Conservation (phyloP, 305 asterid species). For the Fraxinus latifolia region DNA sequence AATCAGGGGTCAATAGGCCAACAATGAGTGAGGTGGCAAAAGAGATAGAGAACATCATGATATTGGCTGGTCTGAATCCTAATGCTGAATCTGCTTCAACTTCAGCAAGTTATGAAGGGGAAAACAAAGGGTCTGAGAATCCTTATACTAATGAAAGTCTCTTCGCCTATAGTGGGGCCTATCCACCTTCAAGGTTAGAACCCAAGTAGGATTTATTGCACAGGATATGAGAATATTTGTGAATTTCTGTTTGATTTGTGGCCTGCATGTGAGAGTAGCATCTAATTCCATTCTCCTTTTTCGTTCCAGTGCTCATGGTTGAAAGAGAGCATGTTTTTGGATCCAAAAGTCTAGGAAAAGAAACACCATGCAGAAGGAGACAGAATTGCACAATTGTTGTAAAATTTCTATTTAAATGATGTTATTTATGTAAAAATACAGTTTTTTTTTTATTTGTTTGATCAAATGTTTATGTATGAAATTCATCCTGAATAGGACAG, state of each 20-base stretch:
- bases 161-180: slow-evolving; percentile 56
- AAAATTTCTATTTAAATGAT: slow-evolving; percentile 2
- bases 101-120: slow-evolving; percentile 56
- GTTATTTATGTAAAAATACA: neutral
- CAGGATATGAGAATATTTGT: neutral
- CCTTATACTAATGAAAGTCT: slow-evolving; percentile 63
- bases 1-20: slow-evolving; percentile 35
- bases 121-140: slow-evolving; percentile 43
- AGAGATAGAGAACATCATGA: slow-evolving; percentile 54
- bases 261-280: neutral
- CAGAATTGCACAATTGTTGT: slow-evolving; percentile 8
- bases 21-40: slow-evolving; percentile 45
- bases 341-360: neutral
- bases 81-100: slow-evolving; percentile 68
- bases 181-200: slow-evolving; percentile 42
- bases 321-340: neutral
- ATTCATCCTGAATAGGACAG: neutral
- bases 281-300: neutral
- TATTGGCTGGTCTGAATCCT: slow-evolving; percentile 66
- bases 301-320: neutral
- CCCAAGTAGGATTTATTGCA: slow-evolving; percentile 41
- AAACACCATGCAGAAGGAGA: neutral
- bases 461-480: neutral
- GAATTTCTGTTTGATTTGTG: neutral
- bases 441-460: neutral